Base-by-base conservation (phyloP, 345 rosid species). In the Eucalyptus curtisii region DNA sequence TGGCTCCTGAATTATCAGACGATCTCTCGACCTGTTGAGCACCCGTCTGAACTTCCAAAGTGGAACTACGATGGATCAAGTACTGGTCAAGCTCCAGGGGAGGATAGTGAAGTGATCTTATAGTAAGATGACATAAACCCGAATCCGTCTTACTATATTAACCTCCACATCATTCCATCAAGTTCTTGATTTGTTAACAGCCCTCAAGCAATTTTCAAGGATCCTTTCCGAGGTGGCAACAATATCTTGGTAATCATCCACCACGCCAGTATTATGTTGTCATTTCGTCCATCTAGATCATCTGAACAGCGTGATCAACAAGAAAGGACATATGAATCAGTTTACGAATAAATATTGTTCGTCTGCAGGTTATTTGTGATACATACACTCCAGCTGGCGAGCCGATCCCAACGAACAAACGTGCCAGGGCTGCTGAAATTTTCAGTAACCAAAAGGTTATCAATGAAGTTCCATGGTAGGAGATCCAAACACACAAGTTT, bases 41-140 rank as follows among this genome's bases (percentile, higher is more conserved):
- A 96, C 91, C 99, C 98, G 31, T 96, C 99, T 24, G 99, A 98
- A 92, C 99, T 98, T 88, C 99, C 99, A 47, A 98, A 95, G 91
- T 98, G 99, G 99, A 98, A 98, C 93, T 98, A 95, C 88, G 99
- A 98, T 88, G 99, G 99, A 89, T 98, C 99, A 45, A 98, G 99
- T 89, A 97, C 99, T 1, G 99, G 99, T 90, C 99, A 97, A 88
- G 99, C 99, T 49, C 98, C 97, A 12, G 99, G 99, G 87, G 98
- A 97, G 55, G 99, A 97, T 86, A 98, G 99, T 93, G 99, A 96
- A 94, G 99, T 98, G 89, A 98, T 96, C 91, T 90, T 98, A 93
- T 98, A 95, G 99, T 98, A 96, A 96, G 97, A 91, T 85, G 90
- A 88, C 85, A 17, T 13, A 49, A 53, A 86, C 82, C 47, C 1